Evolutionary conservation across 2,329 filamentous ascomycete species (phyloP), one percentile per base, ranked within the genome.

Genomic region (Sporothrix luriei): DNA sequence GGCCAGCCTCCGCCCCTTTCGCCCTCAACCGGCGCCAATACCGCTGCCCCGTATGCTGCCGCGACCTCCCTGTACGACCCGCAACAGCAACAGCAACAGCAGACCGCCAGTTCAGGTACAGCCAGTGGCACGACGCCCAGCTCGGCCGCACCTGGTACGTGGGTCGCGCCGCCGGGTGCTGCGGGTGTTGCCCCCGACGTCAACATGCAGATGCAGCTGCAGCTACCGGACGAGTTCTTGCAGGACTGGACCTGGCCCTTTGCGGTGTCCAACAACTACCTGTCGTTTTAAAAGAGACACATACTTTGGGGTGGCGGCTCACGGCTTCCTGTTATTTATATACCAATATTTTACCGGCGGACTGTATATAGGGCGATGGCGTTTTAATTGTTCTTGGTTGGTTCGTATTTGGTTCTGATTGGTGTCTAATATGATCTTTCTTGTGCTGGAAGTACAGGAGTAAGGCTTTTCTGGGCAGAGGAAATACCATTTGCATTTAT

Each of bases 171-270:
- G 9, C 33, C 52, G 14, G 48, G 33, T 1, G 57, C 43, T 10
- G 57, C 70, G 5, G 55, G 26, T 2, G 55, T 71, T 5, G 55
- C 49, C 3, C 43, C 68, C 2, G 62, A 71, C 14, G 33, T 64
- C 49, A 62, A 69, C 48, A 70, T 71, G 70, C 68, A 62, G 62
- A 69, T 71, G 70, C 68, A 68, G 64, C 49, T 65, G 38, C 68
- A 65, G 48, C 29, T 71, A 33, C 59, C 66, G 4, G 59, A 48
- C 55, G 70, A 66, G 72, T 54, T 73, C 14, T 38, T 72, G 64
- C 72, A 73, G 64, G 72, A 69, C 69, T 71, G 68, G 70, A 69
- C 69, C 2, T 73, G 72, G 70, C 72, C 71, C 3, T 73, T 71
- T 69, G 67, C 67, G 46, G 69, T 71, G 64, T 71, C 72, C n/a